These are phyloP conservation scores for Kwoniella sp. DNA, from an alignment of 768 basidiomycete genomes.

Conservation along the genomic window DNA sequence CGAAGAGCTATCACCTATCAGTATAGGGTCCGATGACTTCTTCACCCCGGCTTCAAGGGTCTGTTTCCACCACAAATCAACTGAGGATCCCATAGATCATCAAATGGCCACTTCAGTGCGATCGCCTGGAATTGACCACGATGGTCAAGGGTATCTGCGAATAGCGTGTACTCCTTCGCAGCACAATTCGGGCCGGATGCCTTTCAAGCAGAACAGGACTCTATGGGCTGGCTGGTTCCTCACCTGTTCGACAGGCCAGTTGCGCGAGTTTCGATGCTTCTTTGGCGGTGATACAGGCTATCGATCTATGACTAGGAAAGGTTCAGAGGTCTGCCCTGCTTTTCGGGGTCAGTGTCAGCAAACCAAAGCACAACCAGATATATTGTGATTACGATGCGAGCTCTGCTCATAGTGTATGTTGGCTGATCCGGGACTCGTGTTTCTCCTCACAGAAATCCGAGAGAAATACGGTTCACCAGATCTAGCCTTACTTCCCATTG, in stretches of 20 bases:
- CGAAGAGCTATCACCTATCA: neutral
- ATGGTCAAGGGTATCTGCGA: neutral
- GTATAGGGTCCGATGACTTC: neutral
- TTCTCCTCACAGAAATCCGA: constrained; percentile 1
- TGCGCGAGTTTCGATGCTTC: neutral
- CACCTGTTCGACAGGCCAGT: neutral
- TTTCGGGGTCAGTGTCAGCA: constrained; percentile 3
- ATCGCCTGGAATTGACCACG: neutral
- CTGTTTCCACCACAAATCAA: too few relatives aligned
- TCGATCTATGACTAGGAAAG: neutral
- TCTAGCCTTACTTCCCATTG: constrained; percentile 9
- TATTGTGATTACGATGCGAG: too few relatives aligned
- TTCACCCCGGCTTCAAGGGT: neutral
- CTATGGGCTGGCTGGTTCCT: neutral
- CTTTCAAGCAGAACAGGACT: constrained; percentile 7
- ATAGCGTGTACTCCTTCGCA: constrained; percentile 5
- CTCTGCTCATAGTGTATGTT: too few relatives aligned
- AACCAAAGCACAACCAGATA: neutral
- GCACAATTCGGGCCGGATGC: constrained; percentile 9
- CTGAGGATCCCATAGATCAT: too few relatives aligned
- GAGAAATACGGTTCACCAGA: constrained; percentile 10
- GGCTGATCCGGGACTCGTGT: too few relatives aligned
- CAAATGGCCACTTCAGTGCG: too few relatives aligned
- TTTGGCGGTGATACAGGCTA: constrained; percentile 14
- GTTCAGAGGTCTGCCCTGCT: neutral